A percentile compares a stretch with the other conserved stretches of the same genome.
Conservation (phyloP, 2,329 filamentous ascomycete genomes). For the Leptoxyphium fumago region DNA sequence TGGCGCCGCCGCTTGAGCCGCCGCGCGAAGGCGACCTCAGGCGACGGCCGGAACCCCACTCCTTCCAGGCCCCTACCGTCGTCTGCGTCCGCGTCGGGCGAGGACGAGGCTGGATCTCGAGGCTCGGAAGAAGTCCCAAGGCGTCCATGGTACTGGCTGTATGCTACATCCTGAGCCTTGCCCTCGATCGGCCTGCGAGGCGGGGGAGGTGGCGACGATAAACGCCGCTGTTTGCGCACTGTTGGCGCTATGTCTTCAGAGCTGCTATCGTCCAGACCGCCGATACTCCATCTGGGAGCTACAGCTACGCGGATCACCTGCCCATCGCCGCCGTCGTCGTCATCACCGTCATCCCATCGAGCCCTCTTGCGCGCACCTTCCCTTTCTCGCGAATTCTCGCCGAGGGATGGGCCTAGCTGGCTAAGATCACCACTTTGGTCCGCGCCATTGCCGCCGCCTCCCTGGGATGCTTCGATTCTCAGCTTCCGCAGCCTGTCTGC, state of each 20-base stretch:
- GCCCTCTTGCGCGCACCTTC: too few relatives aligned
- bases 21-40: slow-evolving; percentile 42
- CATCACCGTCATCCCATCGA: too few relatives aligned
- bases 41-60: slow-evolving; percentile 47
- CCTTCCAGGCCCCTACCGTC: slow-evolving; percentile 51
- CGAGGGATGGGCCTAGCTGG: too few relatives aligned
- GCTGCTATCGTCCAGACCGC: too few relatives aligned
- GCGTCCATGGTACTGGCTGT: not conserved
- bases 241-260: not conserved
- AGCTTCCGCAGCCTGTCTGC: slow-evolving; percentile 13
- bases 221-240: not conserved
- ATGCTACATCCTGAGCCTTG: not conserved
- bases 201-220: slow-evolving; percentile 1
- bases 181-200: not conserved
- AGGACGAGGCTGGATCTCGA: slow-evolving; percentile 35
- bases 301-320: too few relatives aligned
- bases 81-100: slow-evolving; percentile 36
- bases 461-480: slow-evolving; percentile 3
- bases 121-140: slow-evolving; percentile 28
- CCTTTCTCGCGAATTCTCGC: too few relatives aligned
- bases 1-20: slow-evolving; percentile 43
- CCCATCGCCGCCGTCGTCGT: too few relatives aligned
- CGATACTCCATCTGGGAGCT: too few relatives aligned
- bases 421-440: too few relatives aligned
- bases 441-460: too few relatives aligned